Conservation (phyloP, 2,329 filamentous ascomycete genomes). For the Akanthomyces lecanii region DNA sequence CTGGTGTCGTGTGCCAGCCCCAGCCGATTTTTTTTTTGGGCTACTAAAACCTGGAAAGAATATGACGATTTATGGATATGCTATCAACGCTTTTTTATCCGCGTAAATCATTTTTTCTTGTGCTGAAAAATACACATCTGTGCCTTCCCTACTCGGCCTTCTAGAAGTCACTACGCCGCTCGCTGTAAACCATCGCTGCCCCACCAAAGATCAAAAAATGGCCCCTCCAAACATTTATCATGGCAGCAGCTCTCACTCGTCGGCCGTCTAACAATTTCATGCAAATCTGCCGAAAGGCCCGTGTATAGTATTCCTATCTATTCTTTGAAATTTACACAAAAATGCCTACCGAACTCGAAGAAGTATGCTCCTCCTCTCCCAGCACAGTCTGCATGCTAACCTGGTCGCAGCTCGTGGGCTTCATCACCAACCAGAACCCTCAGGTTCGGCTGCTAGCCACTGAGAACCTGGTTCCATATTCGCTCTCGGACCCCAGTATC, state of each 20-base stretch:
- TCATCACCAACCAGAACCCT: constrained; percentile 87
- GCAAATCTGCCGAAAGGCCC: constrained; percentile 8
- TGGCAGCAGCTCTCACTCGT: neutral
- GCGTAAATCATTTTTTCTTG: neutral
- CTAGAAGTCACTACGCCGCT: constrained; percentile 13
- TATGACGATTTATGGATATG: neutral
- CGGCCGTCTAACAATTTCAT: constrained; percentile 4
- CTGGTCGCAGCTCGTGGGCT: constrained; percentile 72
- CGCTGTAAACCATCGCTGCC: constrained; percentile 2
- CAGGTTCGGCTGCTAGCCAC: constrained; percentile 82
- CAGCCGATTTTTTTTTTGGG: neutral
- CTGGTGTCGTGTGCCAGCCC: neutral
- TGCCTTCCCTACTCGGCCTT: neutral
- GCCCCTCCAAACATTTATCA: constrained; percentile 17
- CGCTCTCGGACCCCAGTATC: constrained; percentile 64
- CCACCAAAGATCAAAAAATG: constrained; percentile 16
- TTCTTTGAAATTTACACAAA: constrained; percentile 23
- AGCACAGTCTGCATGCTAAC: constrained; percentile 9
- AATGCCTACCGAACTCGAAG: constrained; percentile 75
- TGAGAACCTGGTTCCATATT: constrained; percentile 83
- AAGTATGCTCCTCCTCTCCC: constrained; percentile 44
- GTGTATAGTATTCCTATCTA: constrained; percentile 14
- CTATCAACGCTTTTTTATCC: neutral
- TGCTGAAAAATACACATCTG: neutral
- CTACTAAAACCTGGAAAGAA: neutral